phyloP scores from a whole-genome alignment of 2,329 filamentous ascomycete genomes.

The Parafenestella ontariensis region DNA sequence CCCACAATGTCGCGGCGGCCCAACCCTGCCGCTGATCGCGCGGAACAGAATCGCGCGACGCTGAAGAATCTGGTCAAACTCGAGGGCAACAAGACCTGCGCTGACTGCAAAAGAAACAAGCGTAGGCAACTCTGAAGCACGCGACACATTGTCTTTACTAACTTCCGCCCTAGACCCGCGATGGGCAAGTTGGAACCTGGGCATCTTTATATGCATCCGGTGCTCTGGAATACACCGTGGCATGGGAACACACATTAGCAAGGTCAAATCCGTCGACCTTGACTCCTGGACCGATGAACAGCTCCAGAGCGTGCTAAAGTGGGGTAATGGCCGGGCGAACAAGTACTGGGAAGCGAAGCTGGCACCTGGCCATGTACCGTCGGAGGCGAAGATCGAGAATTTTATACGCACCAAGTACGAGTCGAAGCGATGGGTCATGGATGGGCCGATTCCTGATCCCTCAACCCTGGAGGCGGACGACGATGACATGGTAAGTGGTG shows the following conservation, averaged over 20 bases:
- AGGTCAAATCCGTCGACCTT: conserved; percentile 97
- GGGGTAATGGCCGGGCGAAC: conserved; percentile 96
- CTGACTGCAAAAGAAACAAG: conserved; percentile 99
- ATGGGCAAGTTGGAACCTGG: conserved; percentile 99
- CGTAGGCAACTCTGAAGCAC: conserved; percentile 63
- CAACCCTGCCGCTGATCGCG: conserved; percentile 82
- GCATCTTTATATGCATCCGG: conserved; percentile 95
- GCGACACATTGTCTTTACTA: conserved; percentile 16
- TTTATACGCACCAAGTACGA: conserved; percentile 99
- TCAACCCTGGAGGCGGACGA: conserved; percentile 80
- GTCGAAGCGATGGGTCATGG: conserved; percentile 99
- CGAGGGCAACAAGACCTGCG: conserved; percentile 94
- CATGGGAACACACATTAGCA: conserved; percentile 98
- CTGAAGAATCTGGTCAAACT: conserved; percentile 96
- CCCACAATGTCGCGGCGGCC: conserved; percentile 78
- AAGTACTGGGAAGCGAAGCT: conserved; percentile 98
- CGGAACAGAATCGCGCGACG: conserved; percentile 90
- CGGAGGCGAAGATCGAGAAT: conserved; percentile 98
- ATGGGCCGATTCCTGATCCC: conserved; percentile 93
- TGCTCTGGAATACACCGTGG: conserved; percentile 98
- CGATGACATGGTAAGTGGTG: conserved; percentile 74
- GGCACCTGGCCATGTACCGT: conserved; percentile 87
- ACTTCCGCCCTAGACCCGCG: conserved; percentile 74
- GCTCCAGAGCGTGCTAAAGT: conserved; percentile 88
- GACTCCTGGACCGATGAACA: conserved; percentile 99